A percentile compares a stretch with the other conserved stretches of the same genome.
Conservation (phyloP, 208 protist genomes). For the Jaenimonas drosophilae region DNA sequence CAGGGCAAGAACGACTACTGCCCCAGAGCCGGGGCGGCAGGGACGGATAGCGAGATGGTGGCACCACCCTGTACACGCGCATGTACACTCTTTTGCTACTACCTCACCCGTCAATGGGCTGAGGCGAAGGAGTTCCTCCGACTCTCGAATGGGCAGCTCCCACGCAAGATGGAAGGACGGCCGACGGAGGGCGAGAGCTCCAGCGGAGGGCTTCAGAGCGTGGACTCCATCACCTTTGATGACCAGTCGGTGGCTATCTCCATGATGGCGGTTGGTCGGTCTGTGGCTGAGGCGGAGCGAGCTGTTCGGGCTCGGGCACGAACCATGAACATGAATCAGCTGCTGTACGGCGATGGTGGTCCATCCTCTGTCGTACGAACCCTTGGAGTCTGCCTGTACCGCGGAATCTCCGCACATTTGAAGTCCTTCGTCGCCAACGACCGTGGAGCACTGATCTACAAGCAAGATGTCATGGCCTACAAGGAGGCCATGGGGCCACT, state of each 20-base stretch:
- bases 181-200: not conserved
- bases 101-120: conserved; percentile 72
- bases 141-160: conserved; percentile 62
- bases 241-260: not conserved
- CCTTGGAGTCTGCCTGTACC: conserved; percentile 77
- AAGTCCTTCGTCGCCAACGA: conserved; percentile 63
- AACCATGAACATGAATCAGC: conserved; percentile 74
- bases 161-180: no score
- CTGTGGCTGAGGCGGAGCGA: not conserved
- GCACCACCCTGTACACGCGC: conserved; percentile 77
- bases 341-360: conserved; percentile 75
- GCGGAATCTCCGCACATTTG: conserved; percentile 62
- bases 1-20: conserved; percentile 66
- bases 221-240: not conserved
- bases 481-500: conserved; percentile 73
- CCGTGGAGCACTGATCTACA: conserved; percentile 72
- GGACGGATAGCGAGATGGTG: conserved; percentile 13
- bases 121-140: conserved; percentile 78
- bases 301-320: conserved; percentile 41
- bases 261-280: not conserved
- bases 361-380: conserved; percentile 79
- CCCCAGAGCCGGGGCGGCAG: conserved; percentile 5
- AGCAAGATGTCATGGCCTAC: conserved; percentile 85
- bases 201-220: not conserved
- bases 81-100: conserved; percentile 84